Evolutionary conservation across 495 filamentous ascomycete species (phyloP).

Genomic region (Talaromyces thailandensis): DNA sequence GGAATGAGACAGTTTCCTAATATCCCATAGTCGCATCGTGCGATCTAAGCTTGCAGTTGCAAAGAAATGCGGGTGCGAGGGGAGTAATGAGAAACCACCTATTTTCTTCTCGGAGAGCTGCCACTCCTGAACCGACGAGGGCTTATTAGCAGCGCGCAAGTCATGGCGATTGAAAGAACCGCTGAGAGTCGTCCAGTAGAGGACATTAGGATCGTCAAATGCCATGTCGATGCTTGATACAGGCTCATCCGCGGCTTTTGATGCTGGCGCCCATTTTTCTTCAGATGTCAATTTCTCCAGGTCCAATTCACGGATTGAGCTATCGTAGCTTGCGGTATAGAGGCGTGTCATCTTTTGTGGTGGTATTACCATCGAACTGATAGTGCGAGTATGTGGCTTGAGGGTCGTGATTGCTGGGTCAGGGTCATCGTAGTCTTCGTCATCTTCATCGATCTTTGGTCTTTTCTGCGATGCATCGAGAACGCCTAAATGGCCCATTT

Average conservation of each 20-base stretch:
- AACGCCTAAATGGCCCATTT: constrained; percentile 88
- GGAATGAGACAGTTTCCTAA: constrained; percentile 62
- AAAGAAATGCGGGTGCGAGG: constrained; percentile 66
- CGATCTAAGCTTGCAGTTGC: constrained; percentile 89
- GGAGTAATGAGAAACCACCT: constrained; percentile 81
- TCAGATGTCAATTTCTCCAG: constrained; percentile 66
- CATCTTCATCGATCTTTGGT: constrained; percentile 34
- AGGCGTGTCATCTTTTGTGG: constrained; percentile 57
- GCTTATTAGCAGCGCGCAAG: constrained; percentile 44
- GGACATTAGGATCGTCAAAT: constrained; percentile 53
- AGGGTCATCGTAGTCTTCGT: constrained; percentile 54
- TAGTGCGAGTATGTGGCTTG: constrained; percentile 85
- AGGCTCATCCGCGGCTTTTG: constrained; percentile 59
- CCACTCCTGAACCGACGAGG: constrained; percentile 52
- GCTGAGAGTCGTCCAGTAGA: constrained; percentile 83
- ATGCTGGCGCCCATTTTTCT: constrained; percentile 68
- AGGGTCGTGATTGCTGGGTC: constrained; percentile 74
- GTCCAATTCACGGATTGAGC: constrained; percentile 81
- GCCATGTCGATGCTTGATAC: constrained; percentile 78
- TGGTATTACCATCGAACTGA: constrained; percentile 71
- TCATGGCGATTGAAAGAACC: constrained; percentile 75
- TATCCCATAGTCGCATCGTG: constrained; percentile 84
- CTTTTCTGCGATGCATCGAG: constrained; percentile 74
- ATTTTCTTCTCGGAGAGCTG: constrained; percentile 90
- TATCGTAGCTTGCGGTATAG: constrained; percentile 89